phyloP scores from a whole-genome alignment of 2,329 filamentous ascomycete genomes.

The Ascochyta koolunga region DNA sequence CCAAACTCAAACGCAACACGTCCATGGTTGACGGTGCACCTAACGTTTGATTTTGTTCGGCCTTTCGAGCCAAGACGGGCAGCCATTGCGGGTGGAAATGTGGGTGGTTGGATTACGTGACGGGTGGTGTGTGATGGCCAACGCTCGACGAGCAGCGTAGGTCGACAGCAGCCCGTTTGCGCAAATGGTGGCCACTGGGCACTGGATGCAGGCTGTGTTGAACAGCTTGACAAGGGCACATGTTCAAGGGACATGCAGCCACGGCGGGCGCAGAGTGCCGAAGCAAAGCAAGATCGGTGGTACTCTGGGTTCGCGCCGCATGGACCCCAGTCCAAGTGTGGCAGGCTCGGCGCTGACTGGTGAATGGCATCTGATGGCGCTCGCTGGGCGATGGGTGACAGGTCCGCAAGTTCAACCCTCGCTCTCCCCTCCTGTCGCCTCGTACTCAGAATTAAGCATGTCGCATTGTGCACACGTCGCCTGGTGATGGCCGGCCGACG shows the following conservation, averaged over 20 bases:
- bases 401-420: slow-evolving; percentile 34
- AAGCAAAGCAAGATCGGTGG: slow-evolving; percentile 1
- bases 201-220: slow-evolving; percentile 3
- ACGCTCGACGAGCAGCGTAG: not conserved
- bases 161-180: slow-evolving; percentile 2
- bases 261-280: not conserved
- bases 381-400: slow-evolving; percentile 26
- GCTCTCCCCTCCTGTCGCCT: slow-evolving; percentile 20
- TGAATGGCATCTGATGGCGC: slow-evolving; percentile 33
- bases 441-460: slow-evolving; percentile 33
- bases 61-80: not conserved
- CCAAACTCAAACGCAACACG: slow-evolving; percentile 8
- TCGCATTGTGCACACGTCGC: slow-evolving; percentile 31
- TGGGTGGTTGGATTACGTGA: slow-evolving; percentile 6
- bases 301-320: slow-evolving; percentile 12
- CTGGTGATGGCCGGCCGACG: slow-evolving; percentile 28
- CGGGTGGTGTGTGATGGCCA: not conserved
- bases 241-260: slow-evolving; percentile 5
- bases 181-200: not conserved
- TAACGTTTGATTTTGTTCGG: slow-evolving; percentile 9
- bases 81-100: slow-evolving; percentile 6
- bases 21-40: slow-evolving; percentile 2
- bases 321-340: slow-evolving; percentile 11
- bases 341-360: slow-evolving; percentile 24
- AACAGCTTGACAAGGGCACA: slow-evolving; percentile 1